A percentile compares a stretch with the other conserved stretches of the same genome.
Evolutionary conservation across 2,329 filamentous ascomycete species (phyloP).

Genomic region (Cytospora mali): DNA sequence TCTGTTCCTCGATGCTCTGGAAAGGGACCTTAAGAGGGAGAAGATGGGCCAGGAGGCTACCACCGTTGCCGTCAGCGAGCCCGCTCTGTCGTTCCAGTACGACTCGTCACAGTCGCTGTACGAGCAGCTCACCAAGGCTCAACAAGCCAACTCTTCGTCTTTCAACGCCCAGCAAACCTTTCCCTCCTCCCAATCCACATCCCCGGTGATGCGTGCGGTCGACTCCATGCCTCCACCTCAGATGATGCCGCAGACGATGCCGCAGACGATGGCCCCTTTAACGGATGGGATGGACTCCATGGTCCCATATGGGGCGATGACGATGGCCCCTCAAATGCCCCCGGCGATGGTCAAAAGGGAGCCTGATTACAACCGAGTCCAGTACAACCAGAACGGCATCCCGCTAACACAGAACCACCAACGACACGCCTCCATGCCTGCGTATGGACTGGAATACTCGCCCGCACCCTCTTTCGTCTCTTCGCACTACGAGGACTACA

Average conservation of each 20-base stretch:
- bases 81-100: conserved; percentile 96
- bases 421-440: conserved; percentile 97
- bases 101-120: conserved; percentile 98
- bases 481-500: conserved; percentile 98
- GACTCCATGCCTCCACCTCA: conserved; percentile 85
- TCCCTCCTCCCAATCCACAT: conserved; percentile 77
- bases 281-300: conserved; percentile 71
- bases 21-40: conserved; percentile 96
- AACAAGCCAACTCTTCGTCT: conserved; percentile 97
- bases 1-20: conserved; percentile 93
- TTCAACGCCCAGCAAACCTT: conserved; percentile 81
- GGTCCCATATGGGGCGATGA: conserved; percentile 69
- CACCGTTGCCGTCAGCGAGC: conserved; percentile 94
- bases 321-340: conserved; percentile 69
- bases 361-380: conserved; percentile 76
- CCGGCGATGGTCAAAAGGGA: conserved; percentile 85
- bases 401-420: conserved; percentile 83
- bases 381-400: conserved; percentile 91
- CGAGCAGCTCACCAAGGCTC: conserved; percentile 98
- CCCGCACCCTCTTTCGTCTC: conserved; percentile 97
- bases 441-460: conserved; percentile 93
- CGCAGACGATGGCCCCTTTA: conserved; percentile 58
- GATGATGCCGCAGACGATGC: conserved; percentile 55
- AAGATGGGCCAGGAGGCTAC: conserved; percentile 99
- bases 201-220: conserved; percentile 85